phyloP scores from a whole-genome alignment of 139 green algal genomes.

The Nannochloris sp. region DNA sequence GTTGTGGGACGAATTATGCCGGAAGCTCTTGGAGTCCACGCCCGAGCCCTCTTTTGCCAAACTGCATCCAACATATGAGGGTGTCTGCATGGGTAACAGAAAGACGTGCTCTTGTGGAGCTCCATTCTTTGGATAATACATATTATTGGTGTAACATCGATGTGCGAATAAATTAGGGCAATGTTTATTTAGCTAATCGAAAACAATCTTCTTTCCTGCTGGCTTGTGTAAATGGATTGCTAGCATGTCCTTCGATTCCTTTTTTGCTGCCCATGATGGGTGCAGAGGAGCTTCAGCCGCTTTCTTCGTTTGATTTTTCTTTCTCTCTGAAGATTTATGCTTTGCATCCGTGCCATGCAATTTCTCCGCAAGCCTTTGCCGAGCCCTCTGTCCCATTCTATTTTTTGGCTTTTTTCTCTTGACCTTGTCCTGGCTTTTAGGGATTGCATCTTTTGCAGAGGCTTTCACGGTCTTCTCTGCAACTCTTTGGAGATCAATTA shows the following conservation, averaged over 20 bases:
- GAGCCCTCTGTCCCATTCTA: slow-evolving; percentile 43
- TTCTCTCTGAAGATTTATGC: neutral
- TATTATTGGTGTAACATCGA: slow-evolving; percentile 1
- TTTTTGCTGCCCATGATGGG: slow-evolving; percentile 41
- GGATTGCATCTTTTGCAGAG: neutral
- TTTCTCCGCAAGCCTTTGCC: slow-evolving; percentile 18
- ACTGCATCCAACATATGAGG: slow-evolving; percentile 65
- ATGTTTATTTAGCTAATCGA: slow-evolving; percentile 5
- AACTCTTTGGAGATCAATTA: neutral
- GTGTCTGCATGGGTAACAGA: slow-evolving; percentile 87
- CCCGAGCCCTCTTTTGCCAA: slow-evolving; percentile 63
- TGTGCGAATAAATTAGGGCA: slow-evolving; percentile 9
- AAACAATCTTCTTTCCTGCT: slow-evolving; percentile 17
- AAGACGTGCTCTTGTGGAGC: slow-evolving; percentile 73
- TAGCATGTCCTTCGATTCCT: neutral
- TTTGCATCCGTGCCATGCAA: slow-evolving; percentile 1
- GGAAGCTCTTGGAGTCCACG: slow-evolving; percentile 43
- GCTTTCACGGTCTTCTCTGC: neutral
- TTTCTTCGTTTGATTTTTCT: neutral
- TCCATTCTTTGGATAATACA: slow-evolving; percentile 62
- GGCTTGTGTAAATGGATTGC: slow-evolving; percentile 5
- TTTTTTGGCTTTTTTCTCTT: slow-evolving; percentile 30
- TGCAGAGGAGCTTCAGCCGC: slow-evolving; percentile 23
- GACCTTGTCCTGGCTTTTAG: neutral
- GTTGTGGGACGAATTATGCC: slow-evolving; percentile 46